Conservation (phyloP, 2,329 filamentous ascomycete species). For the Blumeria hordei region DNA sequence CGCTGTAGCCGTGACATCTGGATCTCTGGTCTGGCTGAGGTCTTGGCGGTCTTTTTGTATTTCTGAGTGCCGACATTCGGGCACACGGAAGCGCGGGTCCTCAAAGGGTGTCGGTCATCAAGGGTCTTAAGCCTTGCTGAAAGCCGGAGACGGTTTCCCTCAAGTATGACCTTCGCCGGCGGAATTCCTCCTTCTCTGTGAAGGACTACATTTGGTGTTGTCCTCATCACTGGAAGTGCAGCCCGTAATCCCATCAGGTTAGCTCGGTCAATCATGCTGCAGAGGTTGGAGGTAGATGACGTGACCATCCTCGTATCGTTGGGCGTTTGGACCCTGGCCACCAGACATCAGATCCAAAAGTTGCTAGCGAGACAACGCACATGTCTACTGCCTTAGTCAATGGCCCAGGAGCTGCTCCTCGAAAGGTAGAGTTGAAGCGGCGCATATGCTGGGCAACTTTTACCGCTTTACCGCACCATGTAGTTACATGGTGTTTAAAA, state of each 20-base stretch:
- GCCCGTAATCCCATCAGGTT: background rate
- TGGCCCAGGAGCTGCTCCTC: no score
- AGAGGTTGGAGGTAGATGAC: background rate
- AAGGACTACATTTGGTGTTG: background rate
- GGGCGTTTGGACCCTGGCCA: no score
- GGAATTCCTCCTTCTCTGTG: background rate
- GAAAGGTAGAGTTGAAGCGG: no score
- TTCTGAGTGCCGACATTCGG: background rate
- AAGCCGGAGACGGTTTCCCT: background rate
- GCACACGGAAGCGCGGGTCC: background rate
- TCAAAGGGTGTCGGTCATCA: background rate
- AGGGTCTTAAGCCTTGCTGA: background rate
- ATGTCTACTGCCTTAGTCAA: no score
- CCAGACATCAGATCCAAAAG: no score
- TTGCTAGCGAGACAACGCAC: no score
- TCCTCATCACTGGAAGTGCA: background rate
- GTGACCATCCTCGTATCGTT: background rate
- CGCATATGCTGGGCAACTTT: no score
- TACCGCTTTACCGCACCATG: no score
- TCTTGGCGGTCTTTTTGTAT: background rate
- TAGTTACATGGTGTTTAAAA: no score
- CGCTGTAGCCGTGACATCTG: background rate
- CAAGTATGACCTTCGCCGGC: background rate
- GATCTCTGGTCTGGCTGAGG: background rate
- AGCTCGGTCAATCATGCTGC: background rate